A percentile compares a stretch with the other conserved stretches of the same genome.
Evolutionary conservation across 768 basidiomycete genomes (phyloP).

Genomic region (Lactarius akahatsu): DNA sequence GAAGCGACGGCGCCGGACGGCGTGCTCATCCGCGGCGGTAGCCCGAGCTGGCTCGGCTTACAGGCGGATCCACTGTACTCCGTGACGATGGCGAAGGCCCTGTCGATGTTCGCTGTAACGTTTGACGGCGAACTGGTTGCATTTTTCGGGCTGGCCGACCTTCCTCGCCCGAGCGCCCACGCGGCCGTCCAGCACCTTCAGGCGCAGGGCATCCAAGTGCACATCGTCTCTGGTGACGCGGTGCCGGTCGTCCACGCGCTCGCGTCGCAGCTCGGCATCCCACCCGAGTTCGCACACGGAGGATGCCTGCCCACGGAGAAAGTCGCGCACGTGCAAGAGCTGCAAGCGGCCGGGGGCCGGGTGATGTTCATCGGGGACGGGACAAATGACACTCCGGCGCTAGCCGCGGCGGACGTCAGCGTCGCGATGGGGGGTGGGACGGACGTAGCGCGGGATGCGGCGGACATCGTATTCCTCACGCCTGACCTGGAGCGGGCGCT

Average conservation of each 20-base stretch:
- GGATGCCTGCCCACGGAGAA: constrained; percentile 51
- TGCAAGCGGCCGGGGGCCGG: constrained; percentile 31
- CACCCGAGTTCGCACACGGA: constrained; percentile 39
- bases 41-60: constrained; percentile 37
- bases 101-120: constrained; percentile 46
- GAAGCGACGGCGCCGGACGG: constrained; percentile 38
- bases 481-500: constrained; percentile 37
- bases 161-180: constrained; percentile 43
- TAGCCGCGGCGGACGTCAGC: constrained; percentile 51
- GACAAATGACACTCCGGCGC: constrained; percentile 51
- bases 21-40: constrained; percentile 40
- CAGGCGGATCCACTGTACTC: constrained; percentile 35
- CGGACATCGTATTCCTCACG: constrained; percentile 48
- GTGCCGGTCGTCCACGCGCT: constrained; percentile 43
- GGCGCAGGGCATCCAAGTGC: constrained; percentile 40
- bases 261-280: constrained; percentile 42
- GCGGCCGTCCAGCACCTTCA: constrained; percentile 40
- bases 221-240: constrained; percentile 54
- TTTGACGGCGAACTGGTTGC: constrained; percentile 34
- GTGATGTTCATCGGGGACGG: constrained; percentile 54
- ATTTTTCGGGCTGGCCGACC: constrained; percentile 46
- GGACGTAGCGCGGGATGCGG: constrained; percentile 43
- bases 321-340: constrained; percentile 35
- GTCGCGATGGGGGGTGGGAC: constrained; percentile 41
- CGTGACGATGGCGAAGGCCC: constrained; percentile 40